phyloP scores from a whole-genome alignment of 208 protist species.

The Porcisia deanei region DNA sequence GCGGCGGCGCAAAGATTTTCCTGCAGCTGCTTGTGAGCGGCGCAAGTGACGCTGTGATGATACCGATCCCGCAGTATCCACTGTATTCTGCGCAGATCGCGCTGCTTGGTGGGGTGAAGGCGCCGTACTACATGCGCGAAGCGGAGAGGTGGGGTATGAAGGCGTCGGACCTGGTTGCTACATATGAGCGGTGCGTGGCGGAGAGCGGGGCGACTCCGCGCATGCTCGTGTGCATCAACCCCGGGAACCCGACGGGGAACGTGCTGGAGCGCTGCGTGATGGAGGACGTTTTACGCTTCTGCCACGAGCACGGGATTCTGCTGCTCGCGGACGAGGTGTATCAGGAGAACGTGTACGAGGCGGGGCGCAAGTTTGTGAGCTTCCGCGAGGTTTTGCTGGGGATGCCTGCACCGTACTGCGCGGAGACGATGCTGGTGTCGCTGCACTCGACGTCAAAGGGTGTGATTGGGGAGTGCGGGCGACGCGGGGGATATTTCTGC shows the following conservation, averaged over 20 bases:
- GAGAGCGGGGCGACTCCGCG: conserved; percentile 82
- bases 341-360: conserved; percentile 97
- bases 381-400: conserved; percentile 72
- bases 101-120: conserved; percentile 88
- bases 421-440: conserved; percentile 65
- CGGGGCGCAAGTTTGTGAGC: conserved; percentile 92
- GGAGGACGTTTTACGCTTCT: conserved; percentile 77
- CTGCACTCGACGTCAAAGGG: conserved; percentile 99
- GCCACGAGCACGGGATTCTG: conserved; percentile 77
- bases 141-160: conserved; percentile 88
- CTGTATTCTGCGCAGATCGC: conserved; percentile 98
- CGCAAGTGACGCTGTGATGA: conserved; percentile 85
- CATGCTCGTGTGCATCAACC: conserved; percentile 98
- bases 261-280: conserved; percentile 82
- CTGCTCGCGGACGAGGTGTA: conserved; percentile 99
- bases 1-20: conserved; percentile 82
- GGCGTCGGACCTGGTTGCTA: conserved; percentile 59
- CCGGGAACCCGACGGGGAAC: conserved; percentile 98
- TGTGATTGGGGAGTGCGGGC: conserved; percentile 97
- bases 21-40: conserved; percentile 85
- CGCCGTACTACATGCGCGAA: conserved; percentile 97
- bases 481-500: conserved; percentile 98
- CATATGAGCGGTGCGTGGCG: conserved; percentile 55
- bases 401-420: conserved; percentile 71
- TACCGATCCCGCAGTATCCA: conserved; percentile 99